A percentile compares a stretch with the other conserved stretches of the same genome.
These are phyloP conservation scores for Ramaria sp. DNA, from an alignment of 768 basidiomycete genomes.

Conservation along the genomic window DNA sequence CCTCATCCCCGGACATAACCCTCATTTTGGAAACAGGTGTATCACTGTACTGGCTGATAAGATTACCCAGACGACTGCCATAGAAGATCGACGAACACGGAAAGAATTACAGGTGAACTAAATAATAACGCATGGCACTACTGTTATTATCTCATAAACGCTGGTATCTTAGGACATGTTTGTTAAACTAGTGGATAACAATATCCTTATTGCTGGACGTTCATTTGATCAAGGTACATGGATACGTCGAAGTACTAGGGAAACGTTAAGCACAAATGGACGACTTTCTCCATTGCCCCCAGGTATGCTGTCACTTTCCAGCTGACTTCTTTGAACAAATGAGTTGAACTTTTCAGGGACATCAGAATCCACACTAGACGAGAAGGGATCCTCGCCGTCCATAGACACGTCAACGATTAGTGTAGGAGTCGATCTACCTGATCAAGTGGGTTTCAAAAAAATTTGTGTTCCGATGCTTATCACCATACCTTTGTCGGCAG, in stretches of 20 bases:
- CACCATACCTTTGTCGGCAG: slow-evolving; percentile 24
- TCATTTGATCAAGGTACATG: slow-evolving; percentile 68
- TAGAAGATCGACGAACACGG: slow-evolving; percentile 80
- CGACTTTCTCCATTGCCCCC: slow-evolving; percentile 59
- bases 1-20: slow-evolving; percentile 1
- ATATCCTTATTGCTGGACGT: slow-evolving; percentile 61
- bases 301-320: slow-evolving; percentile 24
- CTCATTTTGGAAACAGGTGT: slow-evolving; percentile 39
- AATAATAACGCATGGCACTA: background rate
- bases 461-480: background rate
- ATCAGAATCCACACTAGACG: slow-evolving; percentile 40
- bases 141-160: slow-evolving; percentile 2
- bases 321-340: no score
- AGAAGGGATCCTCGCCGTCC: slow-evolving; percentile 40
- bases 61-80: slow-evolving; percentile 76
- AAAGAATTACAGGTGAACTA: slow-evolving; percentile 75
- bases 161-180: slow-evolving; percentile 54
- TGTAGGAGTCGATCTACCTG: slow-evolving; percentile 30
- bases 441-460: slow-evolving; percentile 34
- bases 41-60: slow-evolving; percentile 73
- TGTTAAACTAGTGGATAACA: slow-evolving; percentile 73
- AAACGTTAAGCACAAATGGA: slow-evolving; percentile 49
- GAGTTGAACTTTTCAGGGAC: slow-evolving; percentile 9
- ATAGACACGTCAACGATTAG: slow-evolving; percentile 19
- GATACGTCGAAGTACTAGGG: slow-evolving; percentile 62